Conservation (phyloP, 1,139 yeast genomes). For the Geotrichum histeridarum region DNA sequence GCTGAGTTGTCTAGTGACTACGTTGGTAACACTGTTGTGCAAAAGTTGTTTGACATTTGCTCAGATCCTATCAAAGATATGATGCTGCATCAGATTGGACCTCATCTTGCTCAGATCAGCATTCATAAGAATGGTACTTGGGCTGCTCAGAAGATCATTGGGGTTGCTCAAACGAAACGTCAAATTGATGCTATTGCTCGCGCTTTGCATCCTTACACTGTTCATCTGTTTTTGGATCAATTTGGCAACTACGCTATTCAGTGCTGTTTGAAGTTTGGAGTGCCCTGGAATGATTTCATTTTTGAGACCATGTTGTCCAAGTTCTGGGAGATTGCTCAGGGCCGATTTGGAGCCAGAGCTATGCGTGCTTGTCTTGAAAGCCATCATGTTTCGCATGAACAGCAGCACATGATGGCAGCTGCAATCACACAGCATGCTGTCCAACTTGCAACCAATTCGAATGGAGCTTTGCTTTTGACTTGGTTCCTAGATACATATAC, state of each 20-base stretch:
- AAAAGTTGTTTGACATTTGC: slow-evolving; percentile 72
- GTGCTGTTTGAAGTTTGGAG: slow-evolving; percentile 83
- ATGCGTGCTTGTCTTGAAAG: slow-evolving; percentile 89
- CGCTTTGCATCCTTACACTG: slow-evolving; percentile 74
- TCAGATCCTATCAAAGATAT: slow-evolving; percentile 69
- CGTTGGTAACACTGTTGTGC: slow-evolving; percentile 94
- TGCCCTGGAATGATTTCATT: slow-evolving; percentile 84
- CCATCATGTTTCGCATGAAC: slow-evolving; percentile 57
- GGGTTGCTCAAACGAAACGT: slow-evolving; percentile 60
- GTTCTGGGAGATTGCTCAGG: slow-evolving; percentile 77
- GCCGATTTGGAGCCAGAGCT: slow-evolving; percentile 93
- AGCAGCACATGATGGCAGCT: slow-evolving; percentile 67
- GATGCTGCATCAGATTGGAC: slow-evolving; percentile 75
- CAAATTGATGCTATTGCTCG: slow-evolving; percentile 67
- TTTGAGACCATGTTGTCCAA: slow-evolving; percentile 77
- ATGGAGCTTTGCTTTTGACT: slow-evolving; percentile 83
- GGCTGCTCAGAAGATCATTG: slow-evolving; percentile 96
- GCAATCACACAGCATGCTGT: slow-evolving; percentile 74
- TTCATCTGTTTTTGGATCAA: slow-evolving; percentile 85
- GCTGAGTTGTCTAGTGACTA: slow-evolving; percentile 91
- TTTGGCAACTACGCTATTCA: slow-evolving; percentile 96
- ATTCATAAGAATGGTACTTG: slow-evolving; percentile 97
- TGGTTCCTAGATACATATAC: slow-evolving; percentile 92
- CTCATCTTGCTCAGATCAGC: slow-evolving; percentile 84
- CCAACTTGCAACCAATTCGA: slow-evolving; percentile 73